Evolutionary conservation across 805 yeast genomes (phyloP), one percentile per base, ranked within the genome.

Genomic region (Cyberlindnera subsufficiens): DNA sequence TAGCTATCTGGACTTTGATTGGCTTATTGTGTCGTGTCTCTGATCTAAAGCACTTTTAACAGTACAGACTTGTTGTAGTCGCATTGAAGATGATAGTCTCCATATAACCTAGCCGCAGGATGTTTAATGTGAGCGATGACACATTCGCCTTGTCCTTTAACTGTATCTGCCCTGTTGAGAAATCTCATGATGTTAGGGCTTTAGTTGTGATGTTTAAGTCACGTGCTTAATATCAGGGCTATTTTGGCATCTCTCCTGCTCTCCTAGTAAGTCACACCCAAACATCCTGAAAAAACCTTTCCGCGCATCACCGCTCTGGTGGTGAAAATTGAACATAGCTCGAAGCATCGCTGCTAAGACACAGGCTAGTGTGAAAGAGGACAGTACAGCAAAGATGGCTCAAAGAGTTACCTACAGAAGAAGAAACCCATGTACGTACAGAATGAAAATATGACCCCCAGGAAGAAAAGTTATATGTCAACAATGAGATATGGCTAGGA

Each of bases 331-430:
- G 42, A 48, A 33, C 32, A 38, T 37, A 42, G 39, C 41, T 33
- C 42, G 18, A 45, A 40, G 52, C 37, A 44, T 45, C 45, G 45
- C 46, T 42, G 44, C 25, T n/a, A 22, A 38, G 43, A 31, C 40
- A 36, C 38, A 42, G 38, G 39, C 40, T 40, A 31, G 37, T 43
- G 39, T 34, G 14, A 44, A 35, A 39, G 38, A 18, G 20, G 19
- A 15, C 35, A 38, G 36, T 19, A 46, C 41, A 45, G 47, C 51
- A 46, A 77, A 67, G 77, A 93, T 93, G 99, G 99, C 96, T 74
- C 96, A 89, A 79, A 91, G 99, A 84, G 95, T 90, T 75, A 89
- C 97, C 63, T 90, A 81, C 86, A 88, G 97, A 85, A 88, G 95
- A 82, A 87, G 96, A 83, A 90, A 89, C 75, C 96, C 97, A 78